These are phyloP conservation scores for Fusarium nanum DNA, from an alignment of 2,329 filamentous ascomycete genomes.

Conservation along the genomic window DNA sequence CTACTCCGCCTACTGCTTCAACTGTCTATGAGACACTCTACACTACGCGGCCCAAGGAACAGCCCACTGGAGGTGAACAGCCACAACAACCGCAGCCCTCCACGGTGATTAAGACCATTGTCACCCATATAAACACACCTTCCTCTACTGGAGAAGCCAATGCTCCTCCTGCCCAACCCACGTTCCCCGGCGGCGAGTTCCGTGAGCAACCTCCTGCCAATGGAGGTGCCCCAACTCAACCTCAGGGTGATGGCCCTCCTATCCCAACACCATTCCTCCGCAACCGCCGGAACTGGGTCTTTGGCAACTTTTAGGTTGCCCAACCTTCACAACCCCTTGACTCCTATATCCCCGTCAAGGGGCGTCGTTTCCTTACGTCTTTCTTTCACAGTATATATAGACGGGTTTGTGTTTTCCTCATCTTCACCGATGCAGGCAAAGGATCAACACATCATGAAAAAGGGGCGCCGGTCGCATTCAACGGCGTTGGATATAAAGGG, in stretches of 20 bases:
- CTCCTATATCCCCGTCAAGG: conserved; percentile 2
- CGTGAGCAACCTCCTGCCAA: conserved; percentile 32
- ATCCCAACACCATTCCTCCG: conserved; percentile 40
- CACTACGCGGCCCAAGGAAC: conserved; percentile 28
- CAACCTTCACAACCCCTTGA: conserved; percentile 1
- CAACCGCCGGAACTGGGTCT: conserved; percentile 42
- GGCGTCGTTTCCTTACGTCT: conserved; percentile 27
- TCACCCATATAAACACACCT: conserved; percentile 31
- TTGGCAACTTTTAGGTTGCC: conserved; percentile 38
- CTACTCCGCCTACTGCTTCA: conserved; percentile 26
- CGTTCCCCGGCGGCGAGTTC: conserved; percentile 42
- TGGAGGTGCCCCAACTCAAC: conserved; percentile 10
- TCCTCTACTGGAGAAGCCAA: conserved; percentile 14
- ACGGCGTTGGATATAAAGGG: conserved; percentile 46
- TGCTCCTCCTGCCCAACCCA: conserved; percentile 14
- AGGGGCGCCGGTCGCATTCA: conserved; percentile 43
- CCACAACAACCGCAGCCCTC: conserved; percentile 28
- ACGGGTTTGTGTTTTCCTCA: conserved; percentile 15
- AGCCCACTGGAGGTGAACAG: conserved; percentile 16
- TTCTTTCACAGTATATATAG: conserved; percentile 34
- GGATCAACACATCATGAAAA: conserved; percentile 19
- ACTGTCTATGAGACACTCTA: conserved; percentile 38
- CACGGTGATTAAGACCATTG: conserved; percentile 32
- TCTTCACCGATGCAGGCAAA: conserved; percentile 14
- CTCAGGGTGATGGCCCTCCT: conserved; percentile 24